Percentiles rank a stretch among this genome's conserved stretches.
phyloP scores from a whole-genome alignment of 202 grass and related monocot genomes.

The Dendrocalamus latiflorus region DNA sequence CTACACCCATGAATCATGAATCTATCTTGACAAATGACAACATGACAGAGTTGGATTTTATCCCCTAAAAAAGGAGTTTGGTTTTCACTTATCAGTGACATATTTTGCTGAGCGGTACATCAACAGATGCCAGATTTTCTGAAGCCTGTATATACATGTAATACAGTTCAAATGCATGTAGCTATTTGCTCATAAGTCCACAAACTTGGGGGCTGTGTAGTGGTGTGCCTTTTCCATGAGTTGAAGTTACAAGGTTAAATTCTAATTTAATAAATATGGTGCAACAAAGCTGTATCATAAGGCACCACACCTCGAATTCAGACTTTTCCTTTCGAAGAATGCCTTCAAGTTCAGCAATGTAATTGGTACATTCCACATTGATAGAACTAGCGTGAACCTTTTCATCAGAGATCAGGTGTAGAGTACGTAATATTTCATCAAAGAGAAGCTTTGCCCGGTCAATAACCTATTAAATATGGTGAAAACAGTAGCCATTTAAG shows the following conservation, averaged over 20 bases:
- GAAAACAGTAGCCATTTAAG: slow-evolving; percentile 19
- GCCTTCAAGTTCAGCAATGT: slow-evolving; percentile 69
- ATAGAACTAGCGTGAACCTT: slow-evolving; percentile 24
- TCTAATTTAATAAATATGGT: slow-evolving; percentile 11
- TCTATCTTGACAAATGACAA: too few species aligned
- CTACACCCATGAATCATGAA: too few species aligned
- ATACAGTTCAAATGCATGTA: too few species aligned
- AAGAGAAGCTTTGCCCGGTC: slow-evolving; percentile 50
- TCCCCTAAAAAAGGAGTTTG: slow-evolving; percentile 10
- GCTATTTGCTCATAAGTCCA: neutral
- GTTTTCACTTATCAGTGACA: slow-evolving; percentile 5
- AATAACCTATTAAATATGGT: slow-evolving; percentile 52
- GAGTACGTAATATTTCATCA: too few species aligned
- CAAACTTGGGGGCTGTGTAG: neutral
- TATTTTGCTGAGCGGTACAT: neutral
- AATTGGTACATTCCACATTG: slow-evolving; percentile 38
- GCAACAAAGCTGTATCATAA: slow-evolving; percentile 25
- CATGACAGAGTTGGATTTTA: too few species aligned
- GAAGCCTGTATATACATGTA: neutral
- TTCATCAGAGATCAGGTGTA: slow-evolving; percentile 48
- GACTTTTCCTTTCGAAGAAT: slow-evolving; percentile 67
- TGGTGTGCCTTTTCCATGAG: slow-evolving; percentile 5
- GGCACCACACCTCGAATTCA: slow-evolving; percentile 64
- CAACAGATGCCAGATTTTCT: neutral
- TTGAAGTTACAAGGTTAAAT: slow-evolving; percentile 7